Evolutionary conservation across 1,139 yeast species (phyloP).

Genomic region (Saccharomyces hybrid): DNA sequence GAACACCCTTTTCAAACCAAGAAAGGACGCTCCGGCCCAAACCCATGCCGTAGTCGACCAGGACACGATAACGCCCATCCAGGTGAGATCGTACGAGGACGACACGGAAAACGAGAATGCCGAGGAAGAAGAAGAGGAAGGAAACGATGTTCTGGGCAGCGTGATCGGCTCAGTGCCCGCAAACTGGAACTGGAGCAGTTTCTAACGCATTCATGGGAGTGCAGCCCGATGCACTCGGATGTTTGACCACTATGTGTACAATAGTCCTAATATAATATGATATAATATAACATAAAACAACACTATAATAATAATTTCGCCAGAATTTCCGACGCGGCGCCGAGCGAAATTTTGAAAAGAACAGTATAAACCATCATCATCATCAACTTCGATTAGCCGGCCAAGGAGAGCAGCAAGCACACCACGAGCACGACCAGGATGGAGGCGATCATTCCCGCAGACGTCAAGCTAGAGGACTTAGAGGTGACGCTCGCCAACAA

Average conservation of each 20-base stretch:
- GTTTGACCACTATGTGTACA: neutral
- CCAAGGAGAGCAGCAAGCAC: neutral
- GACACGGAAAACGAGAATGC: slow-evolving; percentile 6
- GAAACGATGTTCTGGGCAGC: slow-evolving; percentile 22
- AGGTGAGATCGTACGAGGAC: slow-evolving; percentile 1
- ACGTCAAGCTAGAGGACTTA: slow-evolving; percentile 16
- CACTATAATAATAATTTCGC: neutral
- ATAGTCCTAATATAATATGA: neutral
- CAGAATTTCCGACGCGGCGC: neutral
- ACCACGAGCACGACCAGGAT: neutral
- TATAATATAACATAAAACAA: neutral
- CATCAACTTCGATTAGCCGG: neutral
- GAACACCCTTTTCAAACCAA: neutral
- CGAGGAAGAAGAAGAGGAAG: slow-evolving; percentile 11
- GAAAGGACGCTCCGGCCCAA: neutral
- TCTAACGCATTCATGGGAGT: slow-evolving; percentile 29
- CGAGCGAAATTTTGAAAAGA: slow-evolving; percentile 1
- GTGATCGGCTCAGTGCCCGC: slow-evolving; percentile 56
- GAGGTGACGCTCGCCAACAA: slow-evolving; percentile 15
- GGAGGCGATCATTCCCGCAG: neutral
- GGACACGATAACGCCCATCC: neutral
- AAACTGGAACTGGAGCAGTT: slow-evolving; percentile 76
- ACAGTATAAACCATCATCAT: neutral
- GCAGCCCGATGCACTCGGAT: neutral
- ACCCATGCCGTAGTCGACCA: neutral